A percentile compares a stretch with the other conserved stretches of the same genome.
Evolutionary conservation across 495 filamentous ascomycete species (phyloP).

Genomic region (Pyrenopolyporus hunteri): DNA sequence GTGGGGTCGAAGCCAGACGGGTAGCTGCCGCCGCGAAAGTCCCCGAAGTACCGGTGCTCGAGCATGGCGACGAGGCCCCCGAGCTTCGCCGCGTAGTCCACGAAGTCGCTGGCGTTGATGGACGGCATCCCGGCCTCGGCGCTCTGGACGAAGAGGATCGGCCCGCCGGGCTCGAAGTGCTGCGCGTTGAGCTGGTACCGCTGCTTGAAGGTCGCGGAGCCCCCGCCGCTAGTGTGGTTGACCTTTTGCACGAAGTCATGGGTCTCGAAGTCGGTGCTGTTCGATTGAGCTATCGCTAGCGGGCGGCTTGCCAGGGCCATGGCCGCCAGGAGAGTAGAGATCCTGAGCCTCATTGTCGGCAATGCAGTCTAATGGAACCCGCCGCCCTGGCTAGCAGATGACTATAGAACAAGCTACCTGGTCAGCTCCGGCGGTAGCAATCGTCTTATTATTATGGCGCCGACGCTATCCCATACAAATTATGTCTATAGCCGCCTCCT

Average conservation of each 20-base stretch:
- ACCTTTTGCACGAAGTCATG: slow-evolving; percentile 33
- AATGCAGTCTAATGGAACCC: neutral
- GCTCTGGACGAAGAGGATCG: slow-evolving; percentile 36
- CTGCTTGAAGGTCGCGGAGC: slow-evolving; percentile 31
- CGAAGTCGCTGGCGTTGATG: slow-evolving; percentile 30
- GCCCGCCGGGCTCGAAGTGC: slow-evolving; percentile 33
- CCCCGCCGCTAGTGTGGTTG: slow-evolving; percentile 15
- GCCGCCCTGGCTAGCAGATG: neutral
- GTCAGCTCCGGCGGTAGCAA: neutral
- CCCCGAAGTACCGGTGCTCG: slow-evolving; percentile 36
- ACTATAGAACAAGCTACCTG: neutral
- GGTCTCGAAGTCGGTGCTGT: slow-evolving; percentile 18
- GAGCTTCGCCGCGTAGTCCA: slow-evolving; percentile 35
- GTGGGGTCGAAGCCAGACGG: slow-evolving; percentile 18
- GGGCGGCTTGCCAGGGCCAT: slow-evolving; percentile 10
- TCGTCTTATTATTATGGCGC: neutral
- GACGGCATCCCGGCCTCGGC: slow-evolving; percentile 27
- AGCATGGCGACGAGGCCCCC: slow-evolving; percentile 31
- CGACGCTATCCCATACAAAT: neutral
- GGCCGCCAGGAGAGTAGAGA: neutral
- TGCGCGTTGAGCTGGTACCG: slow-evolving; percentile 28
- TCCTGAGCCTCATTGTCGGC: slow-evolving; percentile 9
- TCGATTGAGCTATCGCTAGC: slow-evolving; percentile 13
- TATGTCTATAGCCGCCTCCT: neutral
- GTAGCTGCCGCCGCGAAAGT: slow-evolving; percentile 22